A percentile compares a stretch with the other conserved stretches of the same genome.
These are phyloP conservation scores for Phytophthora sojae DNA, from an alignment of 352 stramenopile genomes.

Conservation along the genomic window DNA sequence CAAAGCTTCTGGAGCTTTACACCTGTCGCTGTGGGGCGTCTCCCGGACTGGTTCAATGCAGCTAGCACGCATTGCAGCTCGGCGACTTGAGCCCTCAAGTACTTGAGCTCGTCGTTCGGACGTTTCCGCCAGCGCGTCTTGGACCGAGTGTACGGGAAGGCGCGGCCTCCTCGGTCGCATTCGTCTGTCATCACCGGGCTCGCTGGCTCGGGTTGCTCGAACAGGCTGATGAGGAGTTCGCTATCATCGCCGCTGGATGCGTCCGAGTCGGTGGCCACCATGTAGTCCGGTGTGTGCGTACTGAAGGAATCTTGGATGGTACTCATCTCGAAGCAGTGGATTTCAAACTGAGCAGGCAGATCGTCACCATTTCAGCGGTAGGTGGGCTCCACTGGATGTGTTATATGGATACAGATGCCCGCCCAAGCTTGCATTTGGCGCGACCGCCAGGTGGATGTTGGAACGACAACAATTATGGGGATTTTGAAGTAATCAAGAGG, in stretches of 20 bases:
- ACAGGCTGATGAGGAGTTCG: slow-evolving; percentile 19
- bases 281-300: background rate
- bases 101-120: slow-evolving; percentile 45
- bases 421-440: background rate
- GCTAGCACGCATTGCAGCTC: slow-evolving; percentile 30
- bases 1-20: background rate
- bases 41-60: slow-evolving; percentile 4
- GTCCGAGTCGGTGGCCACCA: slow-evolving; percentile 15
- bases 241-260: slow-evolving; percentile 10
- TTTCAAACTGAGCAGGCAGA: slow-evolving; percentile 20
- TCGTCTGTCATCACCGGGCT: background rate
- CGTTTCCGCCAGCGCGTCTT: slow-evolving; percentile 39
- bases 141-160: slow-evolving; percentile 34
- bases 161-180: slow-evolving; percentile 14
- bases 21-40: background rate
- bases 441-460: background rate
- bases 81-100: slow-evolving; percentile 26
- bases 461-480: background rate
- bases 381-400: background rate
- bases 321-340: slow-evolving; percentile 7
- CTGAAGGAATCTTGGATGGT: slow-evolving; percentile 2
- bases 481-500: background rate
- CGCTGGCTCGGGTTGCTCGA: slow-evolving; percentile 13
- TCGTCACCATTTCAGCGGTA: background rate
- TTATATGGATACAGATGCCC: background rate